Conservation (phyloP, 2,329 filamentous ascomycete species). For the Aotearoamyces nothofagi region DNA sequence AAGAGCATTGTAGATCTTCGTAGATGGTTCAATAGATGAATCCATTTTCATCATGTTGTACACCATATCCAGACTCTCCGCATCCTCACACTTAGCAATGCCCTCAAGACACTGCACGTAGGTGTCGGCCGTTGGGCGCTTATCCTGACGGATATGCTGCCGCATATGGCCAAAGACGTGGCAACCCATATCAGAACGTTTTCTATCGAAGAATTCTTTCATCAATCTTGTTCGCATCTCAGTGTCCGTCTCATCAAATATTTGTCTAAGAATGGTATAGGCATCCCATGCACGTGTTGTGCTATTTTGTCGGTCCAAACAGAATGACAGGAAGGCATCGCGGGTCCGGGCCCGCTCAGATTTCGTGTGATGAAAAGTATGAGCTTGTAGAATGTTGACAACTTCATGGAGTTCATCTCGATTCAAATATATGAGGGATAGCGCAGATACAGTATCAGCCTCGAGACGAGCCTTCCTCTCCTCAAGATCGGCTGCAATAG, state of each 20-base stretch:
- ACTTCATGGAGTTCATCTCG: slow-evolving; percentile 67
- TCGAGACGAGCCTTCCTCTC: slow-evolving; percentile 55
- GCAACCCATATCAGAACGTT: slow-evolving; percentile 69
- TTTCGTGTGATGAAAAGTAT: slow-evolving; percentile 55
- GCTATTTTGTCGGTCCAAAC: slow-evolving; percentile 43
- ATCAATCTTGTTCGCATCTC: slow-evolving; percentile 57
- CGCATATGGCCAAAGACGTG: slow-evolving; percentile 91
- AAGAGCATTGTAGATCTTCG: slow-evolving; percentile 64
- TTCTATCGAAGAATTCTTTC: slow-evolving; percentile 64
- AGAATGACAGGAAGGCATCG: slow-evolving; percentile 51
- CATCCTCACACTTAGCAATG: slow-evolving; percentile 43
- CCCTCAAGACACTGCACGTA: slow-evolving; percentile 71
- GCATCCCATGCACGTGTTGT: slow-evolving; percentile 49
- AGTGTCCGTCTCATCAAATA: slow-evolving; percentile 51
- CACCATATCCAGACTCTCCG: slow-evolving; percentile 54
- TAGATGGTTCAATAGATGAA: slow-evolving; percentile 60
- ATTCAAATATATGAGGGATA: slow-evolving; percentile 61
- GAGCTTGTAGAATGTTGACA: slow-evolving; percentile 66
- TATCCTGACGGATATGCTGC: slow-evolving; percentile 45
- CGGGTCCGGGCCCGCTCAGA: slow-evolving; percentile 53
- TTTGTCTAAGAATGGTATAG: slow-evolving; percentile 50
- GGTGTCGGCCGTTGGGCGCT: slow-evolving; percentile 54
- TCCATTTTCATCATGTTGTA: slow-evolving; percentile 96
- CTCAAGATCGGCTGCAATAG: slow-evolving; percentile 59
- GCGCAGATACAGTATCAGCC: slow-evolving; percentile 55